Evolutionary conservation across 2,329 filamentous ascomycete species (phyloP).

Genomic region (Penicillium paneum): DNA sequence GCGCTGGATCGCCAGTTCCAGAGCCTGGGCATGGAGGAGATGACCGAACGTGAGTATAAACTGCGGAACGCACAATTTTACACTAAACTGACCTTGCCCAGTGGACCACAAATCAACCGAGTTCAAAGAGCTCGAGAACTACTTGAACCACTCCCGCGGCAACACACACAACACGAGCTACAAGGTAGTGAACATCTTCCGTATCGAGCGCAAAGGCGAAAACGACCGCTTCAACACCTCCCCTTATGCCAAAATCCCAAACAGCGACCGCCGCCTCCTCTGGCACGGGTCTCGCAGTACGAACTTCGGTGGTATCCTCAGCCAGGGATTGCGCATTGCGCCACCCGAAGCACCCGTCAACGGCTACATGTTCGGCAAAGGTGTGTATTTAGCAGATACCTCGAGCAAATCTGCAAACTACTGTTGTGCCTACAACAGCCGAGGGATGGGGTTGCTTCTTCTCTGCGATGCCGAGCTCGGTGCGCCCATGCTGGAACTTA

Average conservation of each 20-base stretch:
- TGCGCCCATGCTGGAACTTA: constrained; percentile 66
- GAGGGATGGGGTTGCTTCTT: constrained; percentile 69
- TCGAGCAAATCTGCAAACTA: constrained; percentile 79
- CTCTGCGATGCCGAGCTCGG: constrained; percentile 84
- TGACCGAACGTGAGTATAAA: constrained; percentile 56
- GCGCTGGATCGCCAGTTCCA: constrained; percentile 69
- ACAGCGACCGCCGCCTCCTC: constrained; percentile 69
- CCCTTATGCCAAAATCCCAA: constrained; percentile 49
- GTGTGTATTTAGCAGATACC: constrained; percentile 84
- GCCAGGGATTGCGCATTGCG: constrained; percentile 84
- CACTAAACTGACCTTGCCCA: constrained; percentile 18
- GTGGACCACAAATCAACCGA: constrained; percentile 60
- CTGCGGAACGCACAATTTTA: background rate
- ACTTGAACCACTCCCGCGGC: constrained; percentile 66
- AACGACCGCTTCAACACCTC: constrained; percentile 63
- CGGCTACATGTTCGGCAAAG: constrained; percentile 89
- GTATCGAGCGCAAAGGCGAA: constrained; percentile 74
- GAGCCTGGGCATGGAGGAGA: constrained; percentile 69
- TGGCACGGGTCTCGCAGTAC: constrained; percentile 85
- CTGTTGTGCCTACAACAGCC: constrained; percentile 61
- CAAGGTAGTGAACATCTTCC: constrained; percentile 70
- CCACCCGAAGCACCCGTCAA: constrained; percentile 70
- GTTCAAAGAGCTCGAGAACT: constrained; percentile 62
- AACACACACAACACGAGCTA: constrained; percentile 58
- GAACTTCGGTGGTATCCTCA: constrained; percentile 84